These are phyloP conservation scores for Pistacia vera DNA, from an alignment of 345 rosid species.

Conservation along the genomic window DNA sequence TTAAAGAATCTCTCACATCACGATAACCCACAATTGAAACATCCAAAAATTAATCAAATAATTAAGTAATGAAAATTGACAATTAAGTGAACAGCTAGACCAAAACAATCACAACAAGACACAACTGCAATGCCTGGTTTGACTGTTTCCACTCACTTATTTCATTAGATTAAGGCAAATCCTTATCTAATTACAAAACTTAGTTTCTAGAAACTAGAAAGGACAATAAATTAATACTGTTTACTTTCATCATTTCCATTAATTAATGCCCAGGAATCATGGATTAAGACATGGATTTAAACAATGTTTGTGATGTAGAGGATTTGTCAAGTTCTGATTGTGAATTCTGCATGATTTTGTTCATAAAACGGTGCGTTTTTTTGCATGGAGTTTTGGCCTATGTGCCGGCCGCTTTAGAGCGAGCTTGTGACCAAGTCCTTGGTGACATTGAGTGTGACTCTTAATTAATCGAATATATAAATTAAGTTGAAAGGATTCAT, in stretches of 20 bases:
- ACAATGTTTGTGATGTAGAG: neutral
- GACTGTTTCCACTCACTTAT: neutral
- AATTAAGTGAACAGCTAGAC: slow-evolving; percentile 10
- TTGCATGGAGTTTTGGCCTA: slow-evolving; percentile 10
- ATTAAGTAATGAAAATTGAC: neutral
- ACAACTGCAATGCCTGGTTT: neutral
- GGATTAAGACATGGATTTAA: slow-evolving; percentile 4
- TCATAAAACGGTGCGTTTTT: too few species aligned
- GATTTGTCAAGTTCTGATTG: neutral
- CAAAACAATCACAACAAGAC: slow-evolving; percentile 19
- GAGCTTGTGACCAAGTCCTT: slow-evolving; percentile 23
- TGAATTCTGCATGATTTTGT: too few species aligned
- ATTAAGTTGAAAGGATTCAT: neutral
- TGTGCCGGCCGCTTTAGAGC: slow-evolving; percentile 29
- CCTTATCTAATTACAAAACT: too few species aligned
- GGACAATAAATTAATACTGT: neutral
- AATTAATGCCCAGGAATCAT: slow-evolving; percentile 6
- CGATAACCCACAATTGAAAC: neutral
- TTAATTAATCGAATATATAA: neutral
- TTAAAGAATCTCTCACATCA: neutral
- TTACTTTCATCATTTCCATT: neutral
- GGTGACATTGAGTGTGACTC: neutral
- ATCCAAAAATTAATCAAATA: neutral
- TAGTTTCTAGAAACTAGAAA: neutral
- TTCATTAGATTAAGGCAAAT: neutral